phyloP scores from a whole-genome alignment of 768 basidiomycete genomes.

The Tulasnella sp. region DNA sequence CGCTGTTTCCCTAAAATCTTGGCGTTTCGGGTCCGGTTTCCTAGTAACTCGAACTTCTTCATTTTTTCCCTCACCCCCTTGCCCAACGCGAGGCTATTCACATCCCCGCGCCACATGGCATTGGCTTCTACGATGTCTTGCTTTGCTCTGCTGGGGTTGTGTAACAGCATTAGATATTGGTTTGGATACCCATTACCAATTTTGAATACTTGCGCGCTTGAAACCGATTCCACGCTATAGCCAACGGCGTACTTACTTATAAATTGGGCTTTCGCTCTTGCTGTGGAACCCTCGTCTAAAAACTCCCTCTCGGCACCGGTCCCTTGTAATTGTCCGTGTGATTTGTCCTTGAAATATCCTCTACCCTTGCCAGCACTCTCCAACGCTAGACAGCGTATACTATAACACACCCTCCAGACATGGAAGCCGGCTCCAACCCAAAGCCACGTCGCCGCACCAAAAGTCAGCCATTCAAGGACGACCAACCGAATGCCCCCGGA shows the following conservation, averaged over 20 bases:
- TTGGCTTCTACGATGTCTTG: background rate
- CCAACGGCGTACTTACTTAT: background rate
- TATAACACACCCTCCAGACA: background rate
- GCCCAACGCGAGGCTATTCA: background rate
- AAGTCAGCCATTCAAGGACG: background rate
- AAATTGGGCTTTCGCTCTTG: background rate
- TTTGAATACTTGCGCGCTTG: background rate
- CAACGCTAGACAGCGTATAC: background rate
- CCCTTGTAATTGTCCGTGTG: background rate
- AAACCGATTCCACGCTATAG: background rate
- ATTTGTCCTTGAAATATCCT: background rate
- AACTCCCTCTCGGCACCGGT: background rate
- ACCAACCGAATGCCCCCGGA: background rate
- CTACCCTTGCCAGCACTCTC: background rate
- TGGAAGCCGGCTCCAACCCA: background rate
- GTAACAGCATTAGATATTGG: background rate
- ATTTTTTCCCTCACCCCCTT: background rate
- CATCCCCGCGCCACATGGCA: background rate
- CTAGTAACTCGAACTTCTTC: too few relatives aligned
- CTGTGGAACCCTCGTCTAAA: background rate
- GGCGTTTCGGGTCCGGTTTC: too few relatives aligned
- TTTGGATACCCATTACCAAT: background rate
- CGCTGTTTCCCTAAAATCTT: too few relatives aligned
- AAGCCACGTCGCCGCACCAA: background rate
- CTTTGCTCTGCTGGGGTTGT: background rate